Percentiles rank a stretch among this genome's conserved stretches.
phyloP scores from a whole-genome alignment of 176 grass and related monocot genomes.

The Phoenix dactylifera region DNA sequence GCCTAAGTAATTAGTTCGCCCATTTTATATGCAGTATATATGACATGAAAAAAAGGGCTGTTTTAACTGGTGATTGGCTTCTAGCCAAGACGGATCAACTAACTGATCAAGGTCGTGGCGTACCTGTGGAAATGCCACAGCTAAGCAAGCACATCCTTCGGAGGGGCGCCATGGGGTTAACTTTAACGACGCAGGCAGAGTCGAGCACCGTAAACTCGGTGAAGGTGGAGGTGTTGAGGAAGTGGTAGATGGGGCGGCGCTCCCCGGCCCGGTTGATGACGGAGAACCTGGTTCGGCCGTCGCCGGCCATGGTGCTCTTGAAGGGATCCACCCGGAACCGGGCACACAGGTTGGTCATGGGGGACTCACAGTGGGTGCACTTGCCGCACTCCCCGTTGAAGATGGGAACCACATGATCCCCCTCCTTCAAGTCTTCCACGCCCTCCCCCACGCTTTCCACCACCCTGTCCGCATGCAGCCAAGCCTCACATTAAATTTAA shows the following conservation, averaged over 20 bases:
- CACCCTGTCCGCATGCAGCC: conserved; percentile 23
- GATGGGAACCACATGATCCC: conserved; percentile 68
- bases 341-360: conserved; percentile 51
- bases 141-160: conserved; percentile 73
- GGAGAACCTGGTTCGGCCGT: conserved; percentile 49
- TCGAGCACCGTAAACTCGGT: conserved; percentile 83
- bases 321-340: conserved; percentile 40
- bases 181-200: conserved; percentile 53
- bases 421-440: conserved; percentile 35
- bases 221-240: conserved; percentile 96
- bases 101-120: no score
- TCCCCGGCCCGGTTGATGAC: neutral
- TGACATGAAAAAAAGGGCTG: no score
- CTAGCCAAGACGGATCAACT: no score
- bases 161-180: conserved; percentile 44
- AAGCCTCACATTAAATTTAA: no score
- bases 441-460: conserved; percentile 88
- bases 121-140: conserved; percentile 87
- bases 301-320: conserved; percentile 57
- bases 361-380: conserved; percentile 37
- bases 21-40: no score
- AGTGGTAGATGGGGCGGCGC: conserved; percentile 51
- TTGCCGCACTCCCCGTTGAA: conserved; percentile 71
- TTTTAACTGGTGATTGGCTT: no score
- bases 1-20: no score